Base-by-base conservation (phyloP, 1,139 yeast species). In the Zhuliangozyma parablackwelliae region DNA sequence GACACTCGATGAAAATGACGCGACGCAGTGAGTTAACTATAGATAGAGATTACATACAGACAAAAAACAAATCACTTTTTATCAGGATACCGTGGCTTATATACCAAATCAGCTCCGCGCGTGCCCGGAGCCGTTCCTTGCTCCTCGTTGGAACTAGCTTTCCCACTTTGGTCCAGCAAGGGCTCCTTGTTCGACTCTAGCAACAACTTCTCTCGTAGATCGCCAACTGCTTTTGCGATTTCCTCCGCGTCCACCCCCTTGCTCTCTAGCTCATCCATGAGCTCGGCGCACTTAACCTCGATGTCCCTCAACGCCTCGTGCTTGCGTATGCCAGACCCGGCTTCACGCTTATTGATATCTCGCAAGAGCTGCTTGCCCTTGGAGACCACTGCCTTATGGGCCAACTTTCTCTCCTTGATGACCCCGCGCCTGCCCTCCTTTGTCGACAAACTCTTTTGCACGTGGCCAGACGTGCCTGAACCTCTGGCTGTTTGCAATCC, bases 391-490 rank as follows among this genome's bases (percentile, higher is more conserved):
- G 46, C 16, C 35, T 42, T n/a, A 35, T 48, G 31, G 23, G 39
- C 25, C 36, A 35, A 29, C 41, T 49, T 37, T 37, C 49, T 32
- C 42, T 38, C 21, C 36, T 38, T 35, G 31, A 40, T 45, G 31
- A 49, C 39, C 28, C 55, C 51, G 43, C 49, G 44, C 26, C 44
- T 45, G 26, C 49, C 45, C 30, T 44, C 37, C 27, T 49, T 46
- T 10, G 63, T 49, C 0, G 76, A 62, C 6, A 65, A 45, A 45
- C 72, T 82, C 39, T 69, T 63, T 51, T 81, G 84, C 5, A 84
- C 69, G 50, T 73, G 71, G 0, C 94, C 94, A 30, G 83, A 81
- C 1, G 92, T 83, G 0, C 87, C 87, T 0, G 84, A 67, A 0
- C 94, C 94, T 39, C 87, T 62, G 0, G 84, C 78, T 0, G 82